Evolutionary conservation across 345 rosid genomes (phyloP), one percentile per base, ranked within the genome.

Genomic region (Stellera chamaejasme): DNA sequence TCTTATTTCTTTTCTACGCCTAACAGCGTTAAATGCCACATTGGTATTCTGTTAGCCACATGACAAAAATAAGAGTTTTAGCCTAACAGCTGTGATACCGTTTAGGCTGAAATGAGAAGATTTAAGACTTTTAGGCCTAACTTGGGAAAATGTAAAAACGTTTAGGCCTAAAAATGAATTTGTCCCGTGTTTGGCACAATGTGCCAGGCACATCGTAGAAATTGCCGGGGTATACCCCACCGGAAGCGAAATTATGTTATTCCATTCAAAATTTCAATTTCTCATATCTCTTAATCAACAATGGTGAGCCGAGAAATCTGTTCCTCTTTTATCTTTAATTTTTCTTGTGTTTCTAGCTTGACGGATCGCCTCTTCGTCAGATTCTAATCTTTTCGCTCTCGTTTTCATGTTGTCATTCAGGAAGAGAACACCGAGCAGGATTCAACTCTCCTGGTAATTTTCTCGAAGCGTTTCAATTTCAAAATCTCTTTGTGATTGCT

Each of bases 351-450:
- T 45, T 59, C 4, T 49, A 25, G 42, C 36, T 62, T 23, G 4
- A 45, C 11, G 55, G 16, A 15, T 48, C 27, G 13, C 49, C 56
- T 59, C 63, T 46, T 3, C 47, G 45, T 47, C 49, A 58, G 16
- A 52, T 41, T 56, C 48, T 5, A 8, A 27, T 23, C 52, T 28
- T 16, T 14, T 62, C 32, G 52, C 58, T 46, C 16, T 46, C 1
- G n/a, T 10, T 13, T 55, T 72, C 80, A 94, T 95, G 97, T 85
- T 50, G 75, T 80, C 41, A 84, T 76, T n/a, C 99, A 85, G 77
- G 85, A 85, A 64, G 72, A 87, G 80, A 90, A 90, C 77, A 90
- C 96, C 5, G 96, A 90, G 66, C 96, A 87, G 79, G 92, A 90
- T 71, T 94, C 96, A 13, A 92, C 90, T 62, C 99, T 90, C 58